Evolutionary conservation across 352 stramenopile genomes (phyloP), one percentile per base, ranked within the genome.

Genomic region (Pythium sp.): DNA sequence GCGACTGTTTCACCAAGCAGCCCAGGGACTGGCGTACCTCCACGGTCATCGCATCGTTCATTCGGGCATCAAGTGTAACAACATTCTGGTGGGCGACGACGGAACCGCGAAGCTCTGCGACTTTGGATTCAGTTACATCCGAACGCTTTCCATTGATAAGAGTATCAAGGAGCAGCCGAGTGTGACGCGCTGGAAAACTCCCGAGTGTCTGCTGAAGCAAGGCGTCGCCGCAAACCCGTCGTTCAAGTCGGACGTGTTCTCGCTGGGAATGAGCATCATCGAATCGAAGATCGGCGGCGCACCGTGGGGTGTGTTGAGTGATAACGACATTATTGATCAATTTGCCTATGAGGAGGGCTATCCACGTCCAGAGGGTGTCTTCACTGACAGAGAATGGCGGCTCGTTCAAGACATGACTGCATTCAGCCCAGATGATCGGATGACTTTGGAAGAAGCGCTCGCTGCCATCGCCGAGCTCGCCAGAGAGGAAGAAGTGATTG

Each of bases 131-230:
- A 22, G 20, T 9, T 20, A 58, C 38, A 22, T 22, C 14, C 24
- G 32, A 9, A 32, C 4, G 28, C 28, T 32, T 5, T 32, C 28
- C 3, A 3, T 26, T 11, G 30, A 2, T 20, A 0, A 28, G 1
- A 36, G 4, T 9, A 63, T 69, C 0, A 74, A 72, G 61, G 64
- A 56, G 5, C 60, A 68, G 49, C 74, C 66, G 2, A 67, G 69
- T 11, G n/a, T n/a, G n/a, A n/a, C n/a, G n/a, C n/a, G 30, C 30
- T 84, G 77, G 77, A 80, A 72, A 26, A 74, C 77, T 0, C 72
- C 77, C 0, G 77, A 84, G 51, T 78, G 73, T 54, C 4, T 84
- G 7, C 65, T 81, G 30, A 28, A 65, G 0, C 58, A 60, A 32
- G 67, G 61, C 0, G 51, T 69, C 2, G 24, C 49, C 3, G 28